Evolutionary conservation across 192 early-diverging fungal genomes (phyloP).

Genomic region (Mortierella antarctica): DNA sequence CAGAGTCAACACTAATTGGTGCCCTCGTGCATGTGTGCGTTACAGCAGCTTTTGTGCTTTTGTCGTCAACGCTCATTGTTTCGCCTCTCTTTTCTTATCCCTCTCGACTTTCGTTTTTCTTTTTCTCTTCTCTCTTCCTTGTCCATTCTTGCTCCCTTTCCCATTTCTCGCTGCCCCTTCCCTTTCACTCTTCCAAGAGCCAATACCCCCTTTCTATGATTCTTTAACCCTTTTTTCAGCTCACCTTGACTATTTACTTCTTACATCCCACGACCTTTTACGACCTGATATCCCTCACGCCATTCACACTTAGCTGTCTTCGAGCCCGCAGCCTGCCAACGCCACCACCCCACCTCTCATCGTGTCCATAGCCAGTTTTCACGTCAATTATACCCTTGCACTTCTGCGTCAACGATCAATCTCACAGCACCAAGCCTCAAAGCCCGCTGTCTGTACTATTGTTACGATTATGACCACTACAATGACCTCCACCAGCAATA

Average conservation of each 20-base stretch:
- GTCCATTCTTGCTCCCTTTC: conserved; percentile 38
- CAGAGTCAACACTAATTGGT: not conserved
- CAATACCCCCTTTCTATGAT: conserved; percentile 17
- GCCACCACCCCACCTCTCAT: not conserved
- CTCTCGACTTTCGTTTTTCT: not conserved
- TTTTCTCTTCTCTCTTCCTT: conserved; percentile 1
- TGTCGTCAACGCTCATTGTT: not conserved
- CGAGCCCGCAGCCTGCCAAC: too few relatives aligned
- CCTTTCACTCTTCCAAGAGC: conserved; percentile 20
- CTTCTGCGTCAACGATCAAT: too few relatives aligned
- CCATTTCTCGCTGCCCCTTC: not conserved
- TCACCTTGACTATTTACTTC: not conserved
- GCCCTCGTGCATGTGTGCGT: not conserved
- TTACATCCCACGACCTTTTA: not conserved
- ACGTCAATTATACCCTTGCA: not conserved
- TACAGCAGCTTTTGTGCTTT: not conserved
- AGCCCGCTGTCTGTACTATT: not conserved
- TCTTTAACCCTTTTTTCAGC: conserved; percentile 2
- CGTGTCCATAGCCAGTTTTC: not conserved
- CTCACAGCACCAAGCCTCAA: not conserved
- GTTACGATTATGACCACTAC: conserved; percentile 40
- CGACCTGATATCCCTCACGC: not conserved
- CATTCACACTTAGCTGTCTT: not conserved
- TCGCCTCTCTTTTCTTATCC: conserved; percentile 3
- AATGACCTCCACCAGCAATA: conserved; percentile 4